Base-by-base conservation (phyloP, 805 yeast genomes). In the Schwanniomyces polymorphus region DNA sequence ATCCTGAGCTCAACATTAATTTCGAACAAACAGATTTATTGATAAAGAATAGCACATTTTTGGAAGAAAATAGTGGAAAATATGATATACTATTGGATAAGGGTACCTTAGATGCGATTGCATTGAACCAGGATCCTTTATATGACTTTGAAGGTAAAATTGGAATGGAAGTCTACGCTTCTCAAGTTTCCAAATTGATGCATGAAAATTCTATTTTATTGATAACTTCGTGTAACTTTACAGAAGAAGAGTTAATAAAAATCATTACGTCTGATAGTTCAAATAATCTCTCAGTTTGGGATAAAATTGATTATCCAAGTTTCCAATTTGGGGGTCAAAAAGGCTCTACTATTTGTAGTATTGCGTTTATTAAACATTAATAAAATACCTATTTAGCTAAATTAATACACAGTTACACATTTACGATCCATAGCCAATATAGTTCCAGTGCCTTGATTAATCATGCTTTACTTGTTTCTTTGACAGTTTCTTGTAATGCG, bases 101-200 rank as follows among this genome's bases (percentile, higher is more conserved):
- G 64, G 99, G 99, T 7, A 94, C 99, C 0, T 69, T 94, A 18
- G 99, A 94, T 68, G 99, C 99, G 5, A 92, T 94, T 51, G 97
- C 97, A 0, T 75, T 94, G 39, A 88, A 89, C 63, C 86, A 85
- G 18, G 71, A 64, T 7, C 69, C 70, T 1, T 34, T 72, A 9
- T 54, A 71, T 1, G 75, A 66, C 17, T 79, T 79, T 48, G 75
- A 67, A 7, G 75, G 72, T 7, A 69, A 72, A 47, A 75, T 79
- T 14, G 77, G 79, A 7, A 61, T 79, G 47, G 82, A 85, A 25
- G 70, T 81, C 12, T 92, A 94, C 58, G 82, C 91, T 0, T 52
- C 55, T 0, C 83, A 80, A 29, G 84, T 89, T 17, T 70, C 72
- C 40, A 75, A 77, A 46, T 55, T 88, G 44, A 67, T 94, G 65